A percentile compares a stretch with the other conserved stretches of the same genome.
phyloP scores from a whole-genome alignment of 208 protist genomes.

The Crithidia brevicula region DNA sequence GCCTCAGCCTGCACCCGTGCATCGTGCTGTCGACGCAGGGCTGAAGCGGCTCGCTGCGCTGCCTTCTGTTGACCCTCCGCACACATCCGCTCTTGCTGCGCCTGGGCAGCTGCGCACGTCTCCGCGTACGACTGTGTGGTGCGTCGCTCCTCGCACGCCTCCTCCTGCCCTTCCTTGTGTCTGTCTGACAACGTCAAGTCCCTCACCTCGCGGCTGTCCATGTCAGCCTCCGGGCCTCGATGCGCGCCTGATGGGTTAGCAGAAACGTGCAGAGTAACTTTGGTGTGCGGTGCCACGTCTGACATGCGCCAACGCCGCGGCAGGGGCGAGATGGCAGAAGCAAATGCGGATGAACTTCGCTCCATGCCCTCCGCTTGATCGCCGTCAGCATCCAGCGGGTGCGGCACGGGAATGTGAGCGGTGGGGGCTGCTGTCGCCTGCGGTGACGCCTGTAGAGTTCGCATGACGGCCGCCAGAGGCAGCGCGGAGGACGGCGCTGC shows the following conservation, averaged over 20 bases:
- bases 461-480: constrained; percentile 18
- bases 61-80: constrained; percentile 30
- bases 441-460: constrained; percentile 18
- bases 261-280: constrained; percentile 8
- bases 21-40: constrained; percentile 23
- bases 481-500: constrained; percentile 9
- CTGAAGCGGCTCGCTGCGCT: constrained; percentile 34
- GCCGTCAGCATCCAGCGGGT: background rate
- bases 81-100: background rate
- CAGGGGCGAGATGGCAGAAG: background rate
- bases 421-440: background rate
- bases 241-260: background rate
- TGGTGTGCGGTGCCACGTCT: constrained; percentile 17
- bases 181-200: background rate
- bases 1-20: constrained; percentile 2
- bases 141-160: background rate
- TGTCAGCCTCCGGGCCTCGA: no score
- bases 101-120: constrained; percentile 3
- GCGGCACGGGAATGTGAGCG: constrained; percentile 17
- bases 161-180: background rate
- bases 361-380: background rate
- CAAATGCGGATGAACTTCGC: background rate
- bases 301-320: constrained; percentile 22
- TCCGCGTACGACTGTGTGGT: background rate
- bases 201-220: background rate